Conservation (phyloP, 805 yeast species). For the Spathaspora girioi region DNA sequence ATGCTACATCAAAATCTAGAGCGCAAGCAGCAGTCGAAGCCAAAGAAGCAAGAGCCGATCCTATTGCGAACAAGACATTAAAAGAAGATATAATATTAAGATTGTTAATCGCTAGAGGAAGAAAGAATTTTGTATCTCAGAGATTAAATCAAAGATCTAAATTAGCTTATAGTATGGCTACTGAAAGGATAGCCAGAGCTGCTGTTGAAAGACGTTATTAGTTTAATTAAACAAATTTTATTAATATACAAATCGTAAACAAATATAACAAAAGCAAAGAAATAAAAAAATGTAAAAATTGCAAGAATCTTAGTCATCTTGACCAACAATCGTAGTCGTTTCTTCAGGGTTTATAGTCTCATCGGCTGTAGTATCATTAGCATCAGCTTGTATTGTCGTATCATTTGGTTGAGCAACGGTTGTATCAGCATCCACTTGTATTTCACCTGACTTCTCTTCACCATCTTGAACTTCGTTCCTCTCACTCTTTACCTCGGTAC, state of each 20-base stretch:
- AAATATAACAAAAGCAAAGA: constrained; percentile 1
- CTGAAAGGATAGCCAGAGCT: constrained; percentile 48
- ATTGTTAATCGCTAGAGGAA: constrained; percentile 63
- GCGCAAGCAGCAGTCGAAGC: constrained; percentile 44
- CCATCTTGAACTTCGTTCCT: not conserved
- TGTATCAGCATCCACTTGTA: constrained; percentile 8
- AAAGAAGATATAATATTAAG: constrained; percentile 73
- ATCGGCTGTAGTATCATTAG: constrained; percentile 46
- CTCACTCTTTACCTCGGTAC: constrained; percentile 8
- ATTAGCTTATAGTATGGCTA: constrained; percentile 50
- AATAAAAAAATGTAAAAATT: not conserved
- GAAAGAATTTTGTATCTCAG: constrained; percentile 52
- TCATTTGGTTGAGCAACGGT: constrained; percentile 15
- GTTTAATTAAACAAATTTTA: not conserved
- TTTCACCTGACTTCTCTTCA: constrained; percentile 5
- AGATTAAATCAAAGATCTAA: constrained; percentile 62
- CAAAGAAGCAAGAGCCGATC: constrained; percentile 38
- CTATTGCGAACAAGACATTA: constrained; percentile 35
- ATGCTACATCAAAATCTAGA: constrained; percentile 58
- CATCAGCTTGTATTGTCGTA: constrained; percentile 19
- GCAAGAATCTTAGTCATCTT: not conserved
- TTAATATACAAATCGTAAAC: constrained; percentile 1
- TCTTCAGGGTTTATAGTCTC: constrained; percentile 31
- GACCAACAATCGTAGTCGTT: constrained; percentile 16
- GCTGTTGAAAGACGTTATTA: constrained; percentile 38